phyloP scores from a whole-genome alignment of 108 stramenopile genomes.

The Chaetoceros muelleri region DNA sequence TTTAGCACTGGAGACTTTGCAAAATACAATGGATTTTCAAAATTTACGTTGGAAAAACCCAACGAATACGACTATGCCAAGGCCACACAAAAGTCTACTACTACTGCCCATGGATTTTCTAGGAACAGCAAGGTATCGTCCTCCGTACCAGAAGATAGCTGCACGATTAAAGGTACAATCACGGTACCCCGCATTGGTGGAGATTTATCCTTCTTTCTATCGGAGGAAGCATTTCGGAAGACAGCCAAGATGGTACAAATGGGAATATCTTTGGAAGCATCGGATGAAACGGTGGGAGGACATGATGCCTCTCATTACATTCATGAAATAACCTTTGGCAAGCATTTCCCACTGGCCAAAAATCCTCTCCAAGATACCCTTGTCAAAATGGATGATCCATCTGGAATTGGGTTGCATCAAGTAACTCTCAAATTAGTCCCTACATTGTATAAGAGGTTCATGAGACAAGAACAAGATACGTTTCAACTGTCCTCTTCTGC shows the following conservation, averaged over 20 bases:
- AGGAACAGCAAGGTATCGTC: not conserved
- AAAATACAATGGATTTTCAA: constrained; percentile 14
- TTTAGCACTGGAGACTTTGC: constrained; percentile 16
- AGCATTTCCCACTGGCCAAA: constrained; percentile 33
- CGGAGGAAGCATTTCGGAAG: constrained; percentile 4
- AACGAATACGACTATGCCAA: constrained; percentile 18
- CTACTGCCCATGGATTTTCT: not conserved
- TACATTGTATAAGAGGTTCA: constrained; percentile 39
- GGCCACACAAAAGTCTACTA: constrained; percentile 2
- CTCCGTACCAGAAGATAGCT: constrained; percentile 9
- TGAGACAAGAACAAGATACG: constrained; percentile 13
- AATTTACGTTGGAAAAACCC: constrained; percentile 20
- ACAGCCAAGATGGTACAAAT: not conserved
- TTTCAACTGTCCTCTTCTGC: constrained; percentile 52
- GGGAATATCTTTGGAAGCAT: not conserved
- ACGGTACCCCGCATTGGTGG: constrained; percentile 21
- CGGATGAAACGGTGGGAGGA: not conserved
- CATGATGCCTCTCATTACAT: constrained; percentile 49
- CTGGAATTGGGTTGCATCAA: constrained; percentile 49
- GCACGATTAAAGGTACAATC: constrained; percentile 21
- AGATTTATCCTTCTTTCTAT: constrained; percentile 11
- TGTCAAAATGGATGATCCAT: constrained; percentile 51
- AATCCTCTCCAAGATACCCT: constrained; percentile 43
- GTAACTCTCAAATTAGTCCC: constrained; percentile 65
- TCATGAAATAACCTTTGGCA: constrained; percentile 63